Evolutionary conservation across 495 filamentous ascomycete genomes (phyloP).

Genomic region (Podospora fimiseda): DNA sequence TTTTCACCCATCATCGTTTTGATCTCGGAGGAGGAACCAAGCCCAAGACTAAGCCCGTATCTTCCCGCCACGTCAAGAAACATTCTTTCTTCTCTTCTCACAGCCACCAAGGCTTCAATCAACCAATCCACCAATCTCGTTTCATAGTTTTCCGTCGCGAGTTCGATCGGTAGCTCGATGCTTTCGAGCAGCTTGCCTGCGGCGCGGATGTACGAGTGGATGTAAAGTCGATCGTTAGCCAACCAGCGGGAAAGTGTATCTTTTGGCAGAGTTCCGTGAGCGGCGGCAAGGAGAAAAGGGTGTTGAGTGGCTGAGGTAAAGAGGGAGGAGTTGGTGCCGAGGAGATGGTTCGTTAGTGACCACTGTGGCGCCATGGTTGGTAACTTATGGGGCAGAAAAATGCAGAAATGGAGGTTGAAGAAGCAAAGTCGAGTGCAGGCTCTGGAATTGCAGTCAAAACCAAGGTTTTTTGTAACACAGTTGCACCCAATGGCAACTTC

Average conservation of each 20-base stretch:
- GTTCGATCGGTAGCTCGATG: constrained; percentile 47
- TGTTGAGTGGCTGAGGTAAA: constrained; percentile 55
- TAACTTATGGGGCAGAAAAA: neutral
- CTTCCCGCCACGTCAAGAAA: constrained; percentile 59
- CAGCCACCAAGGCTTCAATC: constrained; percentile 56
- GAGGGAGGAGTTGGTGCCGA: constrained; percentile 32
- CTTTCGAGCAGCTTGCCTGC: constrained; percentile 60
- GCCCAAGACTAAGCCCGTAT: constrained; percentile 49
- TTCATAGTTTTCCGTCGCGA: constrained; percentile 28
- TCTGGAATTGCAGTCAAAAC: neutral
- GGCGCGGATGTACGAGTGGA: constrained; percentile 62
- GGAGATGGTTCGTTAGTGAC: constrained; percentile 48
- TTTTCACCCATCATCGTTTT: constrained; percentile 16
- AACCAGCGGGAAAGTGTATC: constrained; percentile 59
- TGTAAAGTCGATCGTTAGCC: constrained; percentile 68
- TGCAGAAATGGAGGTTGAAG: too few relatives aligned
- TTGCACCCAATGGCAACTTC: neutral
- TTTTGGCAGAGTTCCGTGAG: constrained; percentile 54
- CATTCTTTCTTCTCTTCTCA: constrained; percentile 60
- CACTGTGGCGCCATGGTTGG: neutral
- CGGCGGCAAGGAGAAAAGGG: constrained; percentile 63
- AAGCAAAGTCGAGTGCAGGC: too few relatives aligned
- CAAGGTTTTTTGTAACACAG: neutral
- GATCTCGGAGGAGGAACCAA: neutral
- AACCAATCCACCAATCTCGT: constrained; percentile 53